phyloP scores from a whole-genome alignment of 2,329 filamentous ascomycete species.

The Furcasterigmium sp. region DNA sequence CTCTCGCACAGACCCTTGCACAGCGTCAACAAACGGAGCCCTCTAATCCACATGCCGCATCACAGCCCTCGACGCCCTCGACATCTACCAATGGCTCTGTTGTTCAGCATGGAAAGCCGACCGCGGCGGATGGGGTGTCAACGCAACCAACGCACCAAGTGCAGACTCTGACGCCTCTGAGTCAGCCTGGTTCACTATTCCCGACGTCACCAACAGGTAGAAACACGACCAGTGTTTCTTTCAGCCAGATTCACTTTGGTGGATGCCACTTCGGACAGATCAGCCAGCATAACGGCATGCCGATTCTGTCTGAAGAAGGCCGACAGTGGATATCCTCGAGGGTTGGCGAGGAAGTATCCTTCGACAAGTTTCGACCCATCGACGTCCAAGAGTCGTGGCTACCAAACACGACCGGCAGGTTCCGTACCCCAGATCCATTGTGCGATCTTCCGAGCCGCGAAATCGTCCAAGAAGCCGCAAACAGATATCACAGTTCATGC shows the following conservation, averaged over 20 bases:
- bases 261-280: slow-evolving; percentile 40
- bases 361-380: slow-evolving; percentile 16
- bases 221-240: slow-evolving; percentile 5
- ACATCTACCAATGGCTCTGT: too few relatives aligned
- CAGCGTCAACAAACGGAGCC: background rate
- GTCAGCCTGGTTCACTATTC: too few relatives aligned
- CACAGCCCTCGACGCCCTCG: too few relatives aligned
- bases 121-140: too few relatives aligned
- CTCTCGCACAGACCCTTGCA: slow-evolving; percentile 14
- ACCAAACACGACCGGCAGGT: slow-evolving; percentile 12
- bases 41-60: too few relatives aligned
- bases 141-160: too few relatives aligned
- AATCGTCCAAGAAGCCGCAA: slow-evolving; percentile 20
- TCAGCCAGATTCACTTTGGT: slow-evolving; percentile 39
- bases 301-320: slow-evolving; percentile 40
- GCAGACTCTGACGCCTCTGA: too few relatives aligned
- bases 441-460: slow-evolving; percentile 27
- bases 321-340: slow-evolving; percentile 41
- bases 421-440: slow-evolving; percentile 4
- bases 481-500: slow-evolving; percentile 20
- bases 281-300: slow-evolving; percentile 41
- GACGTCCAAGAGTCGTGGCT: slow-evolving; percentile 8
- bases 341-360: slow-evolving; percentile 31
- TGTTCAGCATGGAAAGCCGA: too few relatives aligned
- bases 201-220: background rate